Percentiles rank a stretch among this genome's conserved stretches.
phyloP scores from a whole-genome alignment of 192 early-diverging fungal genomes.

The Gigaspora rosea region DNA sequence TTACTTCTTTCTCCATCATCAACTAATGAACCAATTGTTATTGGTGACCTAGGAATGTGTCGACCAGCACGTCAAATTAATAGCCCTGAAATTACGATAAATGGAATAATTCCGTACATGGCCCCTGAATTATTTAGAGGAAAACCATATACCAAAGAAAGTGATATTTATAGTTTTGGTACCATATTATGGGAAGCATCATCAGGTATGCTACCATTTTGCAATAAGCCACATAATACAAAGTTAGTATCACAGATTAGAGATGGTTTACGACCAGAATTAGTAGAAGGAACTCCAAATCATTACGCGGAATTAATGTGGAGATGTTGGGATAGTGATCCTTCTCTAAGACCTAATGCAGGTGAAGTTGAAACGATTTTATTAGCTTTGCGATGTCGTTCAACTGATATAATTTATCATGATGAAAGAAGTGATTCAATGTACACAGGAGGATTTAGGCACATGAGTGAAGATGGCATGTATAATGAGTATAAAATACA shows the following conservation, averaged over 20 bases:
- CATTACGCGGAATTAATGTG: conserved; percentile 39
- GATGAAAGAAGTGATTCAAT: too few relatives aligned
- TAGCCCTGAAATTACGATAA: background rate
- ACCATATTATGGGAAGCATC: conserved; percentile 24
- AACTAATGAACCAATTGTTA: background rate
- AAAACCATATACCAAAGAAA: background rate
- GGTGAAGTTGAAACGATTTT: conserved; percentile 39
- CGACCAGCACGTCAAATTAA: background rate
- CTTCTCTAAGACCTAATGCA: conserved; percentile 32
- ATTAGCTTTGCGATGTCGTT: too few relatives aligned
- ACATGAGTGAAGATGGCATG: too few relatives aligned
- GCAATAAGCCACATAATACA: conserved; percentile 27
- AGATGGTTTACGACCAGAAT: conserved; percentile 36
- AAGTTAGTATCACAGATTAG: conserved; percentile 31
- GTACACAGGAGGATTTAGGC: too few relatives aligned
- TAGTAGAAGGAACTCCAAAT: conserved; percentile 40
- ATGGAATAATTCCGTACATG: conserved; percentile 11
- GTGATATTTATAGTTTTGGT: conserved; percentile 46
- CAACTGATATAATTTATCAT: too few relatives aligned
- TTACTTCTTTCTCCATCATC: conserved; percentile 23
- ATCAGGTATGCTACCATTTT: conserved; percentile 40
- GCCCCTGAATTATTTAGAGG: background rate
- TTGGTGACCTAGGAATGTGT: conserved; percentile 2
- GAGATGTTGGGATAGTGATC: conserved; percentile 42
- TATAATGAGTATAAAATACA: too few relatives aligned